Evolutionary conservation across 2,329 filamentous ascomycete genomes (phyloP), one percentile per base, ranked within the genome.

Genomic region (Cercospora citrullina): DNA sequence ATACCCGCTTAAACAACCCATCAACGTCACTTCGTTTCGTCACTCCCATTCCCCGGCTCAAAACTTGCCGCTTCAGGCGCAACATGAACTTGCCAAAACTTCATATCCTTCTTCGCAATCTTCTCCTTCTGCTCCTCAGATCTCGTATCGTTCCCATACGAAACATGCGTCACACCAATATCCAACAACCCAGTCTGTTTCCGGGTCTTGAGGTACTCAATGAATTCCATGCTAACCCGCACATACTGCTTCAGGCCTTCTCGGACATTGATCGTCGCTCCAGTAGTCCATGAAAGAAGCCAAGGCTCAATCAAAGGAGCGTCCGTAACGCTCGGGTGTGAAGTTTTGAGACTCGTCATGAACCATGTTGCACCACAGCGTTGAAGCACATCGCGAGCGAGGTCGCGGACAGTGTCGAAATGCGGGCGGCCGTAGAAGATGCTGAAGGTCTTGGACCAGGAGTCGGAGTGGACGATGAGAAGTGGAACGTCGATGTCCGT

Each of bases 261-360:
- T 55, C 80, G 81, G 2, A 84, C 84, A 66, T 87, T 79, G 10
- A 89, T 82, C 1, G 80, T 84, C 0, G 88, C 86, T 0, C 87
- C 86, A 0, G 87, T 89, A 0, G 86, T 86, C 79, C 86, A 85
- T 64, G 84, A 83, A 45, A 90, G 80, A 31, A 90, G 78, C 62
- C 83, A 78, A 0, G 88, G 88, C 68, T 89, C 84, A 4, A 90
- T 82, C 2, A 90, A 79, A 0, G 88, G 87, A 21, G 88, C 88
- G 72, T 90, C 88, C 0, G 88, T 89, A 18, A 89, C 84, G 8
- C 84, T 86, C 0, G 88, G 87, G 72, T 90, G 88, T 0, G 86
- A 55, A 9, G 65, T 74, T 72, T 74, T 73, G 72, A 74, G 55
- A 1, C 79, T 69, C 0, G 80, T 82, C 76, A 80, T 79, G 70